phyloP scores from a whole-genome alignment of 2,329 filamentous ascomycete genomes.

The Colletotrichum karsti region DNA sequence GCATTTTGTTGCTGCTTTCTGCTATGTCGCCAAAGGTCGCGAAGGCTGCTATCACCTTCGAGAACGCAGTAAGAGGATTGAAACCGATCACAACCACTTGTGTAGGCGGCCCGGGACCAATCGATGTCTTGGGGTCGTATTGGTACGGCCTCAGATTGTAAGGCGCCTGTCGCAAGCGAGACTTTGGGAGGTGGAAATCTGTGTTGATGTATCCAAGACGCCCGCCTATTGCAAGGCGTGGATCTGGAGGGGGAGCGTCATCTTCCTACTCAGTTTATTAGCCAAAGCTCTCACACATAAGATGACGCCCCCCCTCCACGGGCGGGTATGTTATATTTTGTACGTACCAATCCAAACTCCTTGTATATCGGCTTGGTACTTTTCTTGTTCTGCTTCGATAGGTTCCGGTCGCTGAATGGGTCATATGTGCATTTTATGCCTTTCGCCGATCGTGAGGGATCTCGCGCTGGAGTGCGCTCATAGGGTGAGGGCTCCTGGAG shows the following conservation, averaged over 20 bases:
- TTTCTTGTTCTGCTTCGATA: conserved; percentile 61
- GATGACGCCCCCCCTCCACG: conserved; percentile 68
- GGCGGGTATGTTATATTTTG: conserved; percentile 47
- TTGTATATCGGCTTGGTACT: conserved; percentile 68
- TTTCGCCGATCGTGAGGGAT: conserved; percentile 61
- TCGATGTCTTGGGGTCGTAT: conserved; percentile 83
- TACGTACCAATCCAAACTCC: conserved; percentile 74
- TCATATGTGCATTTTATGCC: conserved; percentile 70
- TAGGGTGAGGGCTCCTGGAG: conserved; percentile 39
- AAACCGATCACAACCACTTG: conserved; percentile 97
- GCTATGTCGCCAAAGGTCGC: conserved; percentile 86
- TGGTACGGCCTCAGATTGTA: conserved; percentile 85
- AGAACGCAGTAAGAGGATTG: conserved; percentile 85
- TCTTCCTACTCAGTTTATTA: conserved; percentile 77
- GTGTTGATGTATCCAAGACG: conserved; percentile 73
- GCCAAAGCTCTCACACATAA: conserved; percentile 60
- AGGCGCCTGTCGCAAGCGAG: conserved; percentile 74
- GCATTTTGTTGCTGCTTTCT: conserved; percentile 91
- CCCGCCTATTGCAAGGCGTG: conserved; percentile 78
- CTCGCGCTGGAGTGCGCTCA: conserved; percentile 64
- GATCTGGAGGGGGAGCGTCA: conserved; percentile 82
- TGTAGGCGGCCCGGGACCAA: conserved; percentile 88
- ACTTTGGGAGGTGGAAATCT: conserved; percentile 76
- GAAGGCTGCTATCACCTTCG: conserved; percentile 80
- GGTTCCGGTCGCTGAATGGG: conserved; percentile 61